Conservation (phyloP, 2,329 filamentous ascomycete genomes). For the Emmonsia crescens region DNA sequence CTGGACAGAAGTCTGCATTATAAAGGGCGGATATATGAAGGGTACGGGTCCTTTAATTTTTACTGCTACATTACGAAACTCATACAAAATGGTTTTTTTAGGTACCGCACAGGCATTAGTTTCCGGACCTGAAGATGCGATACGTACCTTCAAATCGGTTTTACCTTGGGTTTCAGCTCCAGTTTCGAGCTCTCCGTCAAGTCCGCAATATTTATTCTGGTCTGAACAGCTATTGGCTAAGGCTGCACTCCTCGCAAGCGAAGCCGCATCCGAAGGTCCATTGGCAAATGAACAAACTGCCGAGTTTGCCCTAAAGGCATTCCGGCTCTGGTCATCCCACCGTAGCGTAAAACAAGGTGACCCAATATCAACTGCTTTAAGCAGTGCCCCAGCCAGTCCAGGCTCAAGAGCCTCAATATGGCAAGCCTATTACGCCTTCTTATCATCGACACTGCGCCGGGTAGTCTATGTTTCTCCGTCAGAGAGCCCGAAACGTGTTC, state of each 20-base stretch:
- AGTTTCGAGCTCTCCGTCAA: constrained; percentile 33
- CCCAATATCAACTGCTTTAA: constrained; percentile 12
- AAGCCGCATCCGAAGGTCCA: constrained; percentile 30
- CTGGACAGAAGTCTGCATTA: constrained; percentile 73
- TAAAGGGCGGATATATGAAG: constrained; percentile 69
- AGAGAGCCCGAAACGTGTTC: constrained; percentile 40
- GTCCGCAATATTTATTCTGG: constrained; percentile 64
- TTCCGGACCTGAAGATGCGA: constrained; percentile 43
- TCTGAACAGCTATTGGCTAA: constrained; percentile 66
- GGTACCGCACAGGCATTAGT: constrained; percentile 38
- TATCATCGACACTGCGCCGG: constrained; percentile 64
- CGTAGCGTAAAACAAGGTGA: constrained; percentile 25
- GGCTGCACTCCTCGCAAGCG: constrained; percentile 57
- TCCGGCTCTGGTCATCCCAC: constrained; percentile 37
- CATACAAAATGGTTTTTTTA: constrained; percentile 15
- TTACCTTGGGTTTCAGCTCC: constrained; percentile 47
- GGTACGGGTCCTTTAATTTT: constrained; percentile 39
- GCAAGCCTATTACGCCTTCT: constrained; percentile 70
- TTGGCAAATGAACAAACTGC: constrained; percentile 19
- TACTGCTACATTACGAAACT: neutral
- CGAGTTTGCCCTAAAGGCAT: constrained; percentile 36
- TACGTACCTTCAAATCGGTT: constrained; percentile 55
- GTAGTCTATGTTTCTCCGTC: constrained; percentile 15
- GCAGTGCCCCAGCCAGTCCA: constrained; percentile 15
- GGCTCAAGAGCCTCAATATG: constrained; percentile 49